Percentiles rank a stretch among this genome's conserved stretches.
Conservation (phyloP, 169 alveolate genomes). For the Plasmodium malariae region DNA sequence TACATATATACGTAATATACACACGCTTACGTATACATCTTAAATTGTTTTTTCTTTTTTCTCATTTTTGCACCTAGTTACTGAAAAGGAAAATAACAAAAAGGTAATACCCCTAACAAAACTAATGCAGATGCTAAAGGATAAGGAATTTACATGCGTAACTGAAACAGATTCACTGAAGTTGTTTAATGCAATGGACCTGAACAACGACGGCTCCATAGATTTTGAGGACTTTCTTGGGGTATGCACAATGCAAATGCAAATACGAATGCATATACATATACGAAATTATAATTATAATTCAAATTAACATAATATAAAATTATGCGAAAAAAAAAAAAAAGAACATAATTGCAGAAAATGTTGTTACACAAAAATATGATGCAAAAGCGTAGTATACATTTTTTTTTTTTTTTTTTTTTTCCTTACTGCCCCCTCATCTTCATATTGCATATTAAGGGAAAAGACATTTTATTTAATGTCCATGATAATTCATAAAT, state of each 20-base stretch:
- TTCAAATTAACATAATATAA: too few species aligned
- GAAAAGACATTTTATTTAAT: too few species aligned
- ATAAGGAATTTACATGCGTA: slow-evolving; percentile 76
- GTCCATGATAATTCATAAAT: too few species aligned
- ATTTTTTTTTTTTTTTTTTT: too few species aligned
- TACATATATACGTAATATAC: background rate
- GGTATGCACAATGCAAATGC: slow-evolving; percentile 8
- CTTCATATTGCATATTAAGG: too few species aligned
- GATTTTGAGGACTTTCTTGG: slow-evolving; percentile 71
- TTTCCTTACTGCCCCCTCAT: too few species aligned
- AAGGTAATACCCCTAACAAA: slow-evolving; percentile 68
- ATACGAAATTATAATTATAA: background rate
- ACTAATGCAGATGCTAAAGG: slow-evolving; percentile 72
- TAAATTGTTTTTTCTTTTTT: background rate
- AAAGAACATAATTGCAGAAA: too few species aligned
- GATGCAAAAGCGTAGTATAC: too few species aligned
- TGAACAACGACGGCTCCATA: slow-evolving; percentile 63
- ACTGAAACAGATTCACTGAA: slow-evolving; percentile 65
- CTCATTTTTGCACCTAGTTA: slow-evolving; percentile 16
- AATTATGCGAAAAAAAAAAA: too few species aligned
- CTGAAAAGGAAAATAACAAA: slow-evolving; percentile 74
- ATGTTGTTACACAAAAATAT: too few species aligned
- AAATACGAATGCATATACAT: background rate
- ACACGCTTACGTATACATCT: background rate
- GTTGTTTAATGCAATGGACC: slow-evolving; percentile 56